Percentiles rank a stretch among this genome's conserved stretches.
Evolutionary conservation across 1,284 basidiomycete species (phyloP).

Genomic region (Marasmius sp.): DNA sequence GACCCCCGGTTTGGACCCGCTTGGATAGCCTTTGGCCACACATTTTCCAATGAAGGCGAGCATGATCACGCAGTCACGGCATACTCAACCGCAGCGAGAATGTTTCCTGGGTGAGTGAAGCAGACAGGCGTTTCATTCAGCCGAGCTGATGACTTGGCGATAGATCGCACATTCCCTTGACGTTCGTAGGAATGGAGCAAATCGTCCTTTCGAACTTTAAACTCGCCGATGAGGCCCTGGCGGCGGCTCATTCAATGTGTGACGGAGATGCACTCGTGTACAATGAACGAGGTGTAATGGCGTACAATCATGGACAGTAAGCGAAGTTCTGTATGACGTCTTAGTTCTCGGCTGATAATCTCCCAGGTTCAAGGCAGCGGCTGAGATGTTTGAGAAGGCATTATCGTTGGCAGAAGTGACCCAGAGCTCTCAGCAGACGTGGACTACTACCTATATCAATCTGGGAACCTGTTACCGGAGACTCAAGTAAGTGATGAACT

Average conservation of each 20-base stretch:
- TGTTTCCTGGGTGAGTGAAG: slow-evolving; percentile 83
- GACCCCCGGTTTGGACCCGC: slow-evolving; percentile 95
- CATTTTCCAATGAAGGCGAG: slow-evolving; percentile 95
- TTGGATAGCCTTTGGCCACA: slow-evolving; percentile 98
- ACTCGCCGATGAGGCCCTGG: slow-evolving; percentile 86
- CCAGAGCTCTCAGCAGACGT: slow-evolving; percentile 80
- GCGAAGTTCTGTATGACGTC: slow-evolving; percentile 29
- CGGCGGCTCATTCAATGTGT: slow-evolving; percentile 79
- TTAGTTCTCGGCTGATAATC: slow-evolving; percentile 4
- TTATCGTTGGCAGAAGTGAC: slow-evolving; percentile 76
- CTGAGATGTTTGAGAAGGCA: slow-evolving; percentile 69
- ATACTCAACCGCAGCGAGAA: slow-evolving; percentile 92
- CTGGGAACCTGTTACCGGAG: slow-evolving; percentile 86
- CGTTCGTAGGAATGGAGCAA: slow-evolving; percentile 99
- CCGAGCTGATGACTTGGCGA: slow-evolving; percentile 7
- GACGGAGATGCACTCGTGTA: slow-evolving; percentile 84
- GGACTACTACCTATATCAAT: slow-evolving; percentile 89
- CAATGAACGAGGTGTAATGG: slow-evolving; percentile 94
- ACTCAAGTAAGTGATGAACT: slow-evolving; percentile 55
- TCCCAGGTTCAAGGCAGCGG: slow-evolving; percentile 69
- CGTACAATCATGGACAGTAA: slow-evolving; percentile 83
- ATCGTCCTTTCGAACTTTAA: slow-evolving; percentile 84
- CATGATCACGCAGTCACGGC: slow-evolving; percentile 98
- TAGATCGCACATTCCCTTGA: slow-evolving; percentile 89
- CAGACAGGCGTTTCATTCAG: background rate